These are phyloP conservation scores for Luffa acutangula DNA, from an alignment of 306 rosid genomes.

Conservation along the genomic window DNA sequence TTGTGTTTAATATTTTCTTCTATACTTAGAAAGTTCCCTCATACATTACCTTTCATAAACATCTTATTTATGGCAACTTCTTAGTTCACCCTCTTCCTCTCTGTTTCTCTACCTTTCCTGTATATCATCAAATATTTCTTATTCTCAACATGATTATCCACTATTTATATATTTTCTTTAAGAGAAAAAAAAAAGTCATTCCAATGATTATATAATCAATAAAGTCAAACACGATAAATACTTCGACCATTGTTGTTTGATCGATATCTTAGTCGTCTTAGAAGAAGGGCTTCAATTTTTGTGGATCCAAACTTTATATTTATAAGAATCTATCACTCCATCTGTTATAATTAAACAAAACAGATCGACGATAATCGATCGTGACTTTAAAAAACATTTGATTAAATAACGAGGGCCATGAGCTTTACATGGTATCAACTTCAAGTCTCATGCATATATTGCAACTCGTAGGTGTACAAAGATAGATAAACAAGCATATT, in stretches of 20 bases:
- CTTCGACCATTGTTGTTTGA: not conserved
- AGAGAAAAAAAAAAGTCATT: not conserved
- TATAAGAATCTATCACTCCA: not conserved
- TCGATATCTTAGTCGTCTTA: not conserved
- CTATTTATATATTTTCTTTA: not conserved
- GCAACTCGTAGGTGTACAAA: slow-evolving; percentile 7
- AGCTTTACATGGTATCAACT: not conserved
- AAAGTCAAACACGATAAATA: not conserved
- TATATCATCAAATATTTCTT: not conserved
- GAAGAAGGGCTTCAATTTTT: not conserved
- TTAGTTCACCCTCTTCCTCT: not conserved
- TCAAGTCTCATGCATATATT: not conserved
- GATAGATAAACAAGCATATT: not conserved
- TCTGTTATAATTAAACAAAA: not conserved
- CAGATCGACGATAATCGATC: not conserved
- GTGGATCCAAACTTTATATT: not conserved
- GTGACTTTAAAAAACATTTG: not conserved
- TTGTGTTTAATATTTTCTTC: not conserved
- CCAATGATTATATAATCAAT: not conserved
- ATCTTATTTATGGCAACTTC: not conserved
- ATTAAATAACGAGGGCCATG: not conserved
- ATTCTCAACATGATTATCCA: not conserved
- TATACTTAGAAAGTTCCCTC: not conserved
- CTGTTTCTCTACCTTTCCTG: not conserved
- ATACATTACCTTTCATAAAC: slow-evolving; percentile 4